Evolutionary conservation across 73 alveolate species (phyloP).

Genomic region (Durusdinium trenchii): DNA sequence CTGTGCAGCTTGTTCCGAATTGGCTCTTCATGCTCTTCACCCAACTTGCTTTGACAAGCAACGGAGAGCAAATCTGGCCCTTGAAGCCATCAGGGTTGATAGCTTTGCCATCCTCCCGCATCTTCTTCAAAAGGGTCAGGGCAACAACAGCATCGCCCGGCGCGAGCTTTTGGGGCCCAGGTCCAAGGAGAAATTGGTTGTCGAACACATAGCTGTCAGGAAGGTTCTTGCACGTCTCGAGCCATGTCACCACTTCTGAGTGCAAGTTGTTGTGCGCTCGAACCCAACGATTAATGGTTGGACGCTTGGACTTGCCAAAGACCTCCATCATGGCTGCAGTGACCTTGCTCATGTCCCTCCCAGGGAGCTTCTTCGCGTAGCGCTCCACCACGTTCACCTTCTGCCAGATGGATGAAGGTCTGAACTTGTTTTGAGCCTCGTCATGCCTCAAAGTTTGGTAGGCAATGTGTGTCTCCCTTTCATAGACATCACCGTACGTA

Average conservation of each 20-base stretch:
- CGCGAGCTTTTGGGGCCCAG: slow-evolving; percentile 8
- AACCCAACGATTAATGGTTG: background rate
- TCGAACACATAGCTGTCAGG: background rate
- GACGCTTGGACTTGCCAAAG: background rate
- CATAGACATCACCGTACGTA: background rate
- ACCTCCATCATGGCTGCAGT: background rate
- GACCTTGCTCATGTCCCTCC: background rate
- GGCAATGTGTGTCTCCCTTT: background rate
- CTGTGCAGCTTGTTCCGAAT: background rate
- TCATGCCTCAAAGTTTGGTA: background rate
- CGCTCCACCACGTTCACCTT: background rate
- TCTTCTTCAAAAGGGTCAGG: background rate
- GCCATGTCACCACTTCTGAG: background rate
- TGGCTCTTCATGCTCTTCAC: background rate
- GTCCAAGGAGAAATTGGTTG: slow-evolving; percentile 12
- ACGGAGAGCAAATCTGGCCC: background rate
- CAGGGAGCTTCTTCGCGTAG: background rate
- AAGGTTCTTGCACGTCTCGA: background rate
- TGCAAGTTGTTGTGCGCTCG: background rate
- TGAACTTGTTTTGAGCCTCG: slow-evolving; percentile 12
- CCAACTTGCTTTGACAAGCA: slow-evolving; percentile 25
- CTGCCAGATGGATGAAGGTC: background rate
- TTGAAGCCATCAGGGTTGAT: background rate
- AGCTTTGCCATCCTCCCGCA: slow-evolving; percentile 1
- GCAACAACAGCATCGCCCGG: background rate